Evolutionary conservation across 2,329 filamentous ascomycete species (phyloP), one percentile per base, ranked within the genome.

Genomic region (Aspergillus carbonarius): DNA sequence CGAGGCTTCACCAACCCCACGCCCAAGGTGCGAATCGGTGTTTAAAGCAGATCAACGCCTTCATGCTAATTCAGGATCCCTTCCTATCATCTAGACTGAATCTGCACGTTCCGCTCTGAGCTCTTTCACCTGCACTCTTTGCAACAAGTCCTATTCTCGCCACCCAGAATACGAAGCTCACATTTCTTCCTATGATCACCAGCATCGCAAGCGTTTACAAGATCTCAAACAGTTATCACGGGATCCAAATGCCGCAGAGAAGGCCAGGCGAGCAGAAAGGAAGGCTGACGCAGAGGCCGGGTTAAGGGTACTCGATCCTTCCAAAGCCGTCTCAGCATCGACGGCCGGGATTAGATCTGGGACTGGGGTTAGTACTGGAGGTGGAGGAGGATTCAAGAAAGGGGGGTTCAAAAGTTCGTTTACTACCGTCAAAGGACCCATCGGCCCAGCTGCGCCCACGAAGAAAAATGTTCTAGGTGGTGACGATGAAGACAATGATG

Each of bases 131-230:
- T 96, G 86, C 80, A 85, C 88, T 40, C 85, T 98, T 55, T 98
- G 95, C 80, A 87, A 89, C 63, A 98, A 98, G 78, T 93, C 93
- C 68, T 99, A 98, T 78, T 87, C 88, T 1, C 92, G 95, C 57
- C 93, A 96, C 83, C 93, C 96, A 72, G 93, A 98, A 74, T 97
- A 96, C 74, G 93, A 98, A 76, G 89, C 93, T 7, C 95, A 99
- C 74, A 90, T 97, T 57, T 88, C 88, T 63, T 95, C 90, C 69
- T 98, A 98, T 76, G 95, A 98, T 72, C 95, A 99, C 77, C 90
- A 91, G 68, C 95, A 99, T 77, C 93, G 92, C 74, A 92, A 96
- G 79, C 78, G 81, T 58, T 66, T 77, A 6, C 74, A 78, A 58
- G 78, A 80, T 40, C 71, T 80, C 18, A 80, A 80, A 61, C 77